Evolutionary conservation across 1,284 basidiomycete genomes (phyloP), one percentile per base, ranked within the genome.

Genomic region (Leccinum colubrinum): DNA sequence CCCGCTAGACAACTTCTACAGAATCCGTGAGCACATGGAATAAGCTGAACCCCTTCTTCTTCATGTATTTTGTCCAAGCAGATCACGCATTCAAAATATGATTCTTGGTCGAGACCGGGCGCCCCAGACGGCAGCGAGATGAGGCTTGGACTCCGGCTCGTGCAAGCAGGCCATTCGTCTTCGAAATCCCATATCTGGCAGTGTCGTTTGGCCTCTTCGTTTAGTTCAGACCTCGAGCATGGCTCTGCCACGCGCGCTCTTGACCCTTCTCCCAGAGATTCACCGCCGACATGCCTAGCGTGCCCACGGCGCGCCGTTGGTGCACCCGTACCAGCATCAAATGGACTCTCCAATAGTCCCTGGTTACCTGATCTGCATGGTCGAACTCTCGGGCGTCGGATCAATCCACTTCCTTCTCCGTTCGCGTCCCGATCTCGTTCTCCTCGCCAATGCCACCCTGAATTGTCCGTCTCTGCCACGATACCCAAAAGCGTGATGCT

Each of bases 31-130:
- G 62, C 56, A 54, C 71, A 73, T 43, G 69, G 69, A 25, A 62
- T 51, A n/a, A 70, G 62, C 17, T 27, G 63, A 3, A 70, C 51
- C 30, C 69, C 62, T 55, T 76, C 68, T 64, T 82, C 79, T 59
- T 80, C 76, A 1, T 76, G 72, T 57, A 76, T 70, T 15, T 75
- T 67, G 12, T 88, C 86, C 48, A 86, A 74, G 65, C 88, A 90
- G 22, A 89, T 76, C 11, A 77, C 72, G 67, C 88, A 90, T 65
- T 71, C 62, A 15, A 70, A 65, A 33, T 4, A 35, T 3, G 55
- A 22, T 50, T 58, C 68, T 59, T 64, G 60, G 25, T 61, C 37
- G 6, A 43, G 9, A 43, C 41, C 9, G 41, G n/a, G 41, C 41
- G n/a, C n/a, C 41, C 8, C 41, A 17, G n/a, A 43, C 41, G 41